Percentiles rank a stretch among this genome's conserved stretches.
phyloP scores from a whole-genome alignment of 2,329 filamentous ascomycete genomes.

The Penicillium janthinellum region DNA sequence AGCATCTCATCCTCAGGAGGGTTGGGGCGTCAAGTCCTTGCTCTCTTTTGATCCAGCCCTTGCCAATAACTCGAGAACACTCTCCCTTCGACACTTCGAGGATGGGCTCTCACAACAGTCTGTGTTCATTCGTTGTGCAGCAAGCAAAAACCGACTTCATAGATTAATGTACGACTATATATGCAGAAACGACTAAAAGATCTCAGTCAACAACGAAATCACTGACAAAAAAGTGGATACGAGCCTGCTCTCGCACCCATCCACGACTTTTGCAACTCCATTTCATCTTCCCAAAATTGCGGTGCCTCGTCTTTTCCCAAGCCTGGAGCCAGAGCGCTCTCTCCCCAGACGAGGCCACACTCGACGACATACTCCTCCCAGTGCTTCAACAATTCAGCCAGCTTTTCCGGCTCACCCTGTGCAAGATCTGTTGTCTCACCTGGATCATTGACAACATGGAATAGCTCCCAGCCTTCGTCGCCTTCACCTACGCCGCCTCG shows the following conservation, averaged over 20 bases:
- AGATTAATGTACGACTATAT: not conserved
- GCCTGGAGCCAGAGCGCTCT: conserved; percentile 7
- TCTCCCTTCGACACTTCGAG: too few relatives aligned
- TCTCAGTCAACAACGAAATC: not conserved
- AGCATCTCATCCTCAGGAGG: too few relatives aligned
- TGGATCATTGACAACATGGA: conserved; percentile 5
- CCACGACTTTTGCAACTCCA: conserved; percentile 13
- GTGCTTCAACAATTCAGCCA: conserved; percentile 11
- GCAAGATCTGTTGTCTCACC: conserved; percentile 10
- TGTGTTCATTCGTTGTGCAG: too few relatives aligned
- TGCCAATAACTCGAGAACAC: too few relatives aligned
- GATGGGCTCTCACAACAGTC: too few relatives aligned
- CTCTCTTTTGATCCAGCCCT: too few relatives aligned
- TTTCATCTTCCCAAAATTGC: conserved; percentile 14
- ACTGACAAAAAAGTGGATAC: not conserved
- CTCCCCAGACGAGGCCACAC: conserved; percentile 24
- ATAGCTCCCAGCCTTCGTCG: conserved; percentile 11
- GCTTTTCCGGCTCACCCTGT: conserved; percentile 33
- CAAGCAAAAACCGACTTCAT: not conserved
- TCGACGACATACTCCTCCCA: conserved; percentile 20
- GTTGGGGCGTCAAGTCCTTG: too few relatives aligned
- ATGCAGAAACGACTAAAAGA: too few relatives aligned
- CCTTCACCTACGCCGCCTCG: conserved; percentile 17
- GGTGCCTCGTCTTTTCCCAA: conserved; percentile 5
- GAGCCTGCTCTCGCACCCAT: conserved; percentile 8